Base-by-base conservation (phyloP, 768 basidiomycete genomes). In the Psilocybe subaeruginosa region DNA sequence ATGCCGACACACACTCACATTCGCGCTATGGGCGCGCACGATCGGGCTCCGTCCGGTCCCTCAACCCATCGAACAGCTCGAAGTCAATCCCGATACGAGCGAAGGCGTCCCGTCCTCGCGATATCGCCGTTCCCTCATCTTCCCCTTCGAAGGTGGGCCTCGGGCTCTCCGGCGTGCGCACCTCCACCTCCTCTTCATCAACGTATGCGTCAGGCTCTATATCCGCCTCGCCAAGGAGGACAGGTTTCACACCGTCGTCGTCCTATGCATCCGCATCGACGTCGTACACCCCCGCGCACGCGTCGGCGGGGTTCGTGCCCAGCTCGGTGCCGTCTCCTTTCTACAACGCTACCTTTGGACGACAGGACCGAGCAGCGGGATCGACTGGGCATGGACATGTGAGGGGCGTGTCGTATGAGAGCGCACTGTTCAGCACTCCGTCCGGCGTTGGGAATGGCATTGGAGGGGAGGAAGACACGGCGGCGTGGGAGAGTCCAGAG, bases 401-500 rank as follows among this genome's bases (percentile, higher is more conserved):
- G 30, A 64, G 69, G 30, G 71, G 66, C 0, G 46, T 64, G 50
- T 68, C 69, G 48, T 65, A 67, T 29, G 69, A 70, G 60, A 64
- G 61, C 49, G 64, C n/a, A 11, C 60, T 14, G 58, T 3, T 61
- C 60, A 2, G 37, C 52, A 8, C 58, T 43, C 7, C 61, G 58
- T 5, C 63, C 31, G 48, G 65, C 1, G 43, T 47, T 17, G 57
- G 55, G 41, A 51, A 49, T 23, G 47, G 35, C 41, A 31, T 54
- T 55, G 54, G 54, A 9, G 70, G 72, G 29, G 70, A 62, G 58
- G 88, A 88, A 64, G 85, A 86, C 53, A 76, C 79, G 47, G 67
- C 66, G 31, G 63, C 76, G 8, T 89, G 85, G 82, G 78, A 84
- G 71, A 91, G 88, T 68, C 80, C 85, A 1, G 87, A 89, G 76